Evolutionary conservation across 306 rosid genomes (phyloP).

Genomic region (Gynostemma pentaphyllum): DNA sequence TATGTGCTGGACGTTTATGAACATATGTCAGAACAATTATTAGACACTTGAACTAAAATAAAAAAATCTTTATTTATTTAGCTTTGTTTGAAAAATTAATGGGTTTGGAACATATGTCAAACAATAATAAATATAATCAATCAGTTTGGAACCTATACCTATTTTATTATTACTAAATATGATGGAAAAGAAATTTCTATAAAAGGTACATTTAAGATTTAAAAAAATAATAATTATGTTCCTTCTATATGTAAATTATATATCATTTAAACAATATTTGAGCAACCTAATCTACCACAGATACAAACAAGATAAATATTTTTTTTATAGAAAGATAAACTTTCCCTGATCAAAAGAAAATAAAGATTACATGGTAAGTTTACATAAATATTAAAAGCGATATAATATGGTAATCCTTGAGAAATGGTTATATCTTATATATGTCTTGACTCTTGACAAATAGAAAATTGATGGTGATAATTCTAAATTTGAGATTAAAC

Average conservation of each 20-base stretch:
- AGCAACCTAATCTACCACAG: background rate
- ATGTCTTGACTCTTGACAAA: background rate
- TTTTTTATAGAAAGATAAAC: no score
- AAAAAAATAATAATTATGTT: background rate
- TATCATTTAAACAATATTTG: background rate
- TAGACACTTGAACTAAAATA: no score
- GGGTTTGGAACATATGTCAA: no score
- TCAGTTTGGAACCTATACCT: background rate
- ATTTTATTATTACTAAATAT: background rate
- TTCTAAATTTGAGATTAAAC: background rate
- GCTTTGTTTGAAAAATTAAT: no score
- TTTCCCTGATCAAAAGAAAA: no score
- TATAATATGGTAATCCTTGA: no score
- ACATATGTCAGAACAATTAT: no score
- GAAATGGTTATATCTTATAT: background rate
- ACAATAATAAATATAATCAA: background rate
- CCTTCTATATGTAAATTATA: background rate
- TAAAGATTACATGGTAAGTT: background rate
- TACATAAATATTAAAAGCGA: no score
- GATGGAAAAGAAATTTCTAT: background rate
- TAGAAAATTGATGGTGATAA: background rate
- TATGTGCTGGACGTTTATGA: no score
- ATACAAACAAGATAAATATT: no score
- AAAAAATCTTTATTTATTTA: no score
- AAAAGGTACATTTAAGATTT: background rate